phyloP scores from a whole-genome alignment of 257 asterid genomes.

The Rhazya stricta region DNA sequence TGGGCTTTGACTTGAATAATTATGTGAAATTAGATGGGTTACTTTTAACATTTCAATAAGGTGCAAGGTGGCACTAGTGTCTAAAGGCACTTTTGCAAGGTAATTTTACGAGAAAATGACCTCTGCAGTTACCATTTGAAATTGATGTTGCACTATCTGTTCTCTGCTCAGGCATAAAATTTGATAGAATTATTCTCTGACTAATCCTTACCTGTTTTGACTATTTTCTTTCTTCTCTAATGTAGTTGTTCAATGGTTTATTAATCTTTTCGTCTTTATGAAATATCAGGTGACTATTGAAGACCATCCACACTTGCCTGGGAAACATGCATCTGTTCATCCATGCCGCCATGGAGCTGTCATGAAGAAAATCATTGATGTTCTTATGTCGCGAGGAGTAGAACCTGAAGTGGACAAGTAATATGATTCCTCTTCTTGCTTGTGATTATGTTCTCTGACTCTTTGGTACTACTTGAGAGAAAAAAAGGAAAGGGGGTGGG shows the following conservation, averaged over 20 bases:
- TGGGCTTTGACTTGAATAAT: background rate
- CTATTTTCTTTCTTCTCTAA: background rate
- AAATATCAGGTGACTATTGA: slow-evolving; percentile 85
- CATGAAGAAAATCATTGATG: slow-evolving; percentile 96
- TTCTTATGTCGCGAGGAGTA: slow-evolving; percentile 86
- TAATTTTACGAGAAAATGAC: background rate
- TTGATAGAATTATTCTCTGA: background rate
- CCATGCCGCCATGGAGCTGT: slow-evolving; percentile 99
- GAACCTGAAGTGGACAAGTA: slow-evolving; percentile 99
- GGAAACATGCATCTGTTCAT: slow-evolving; percentile 96
- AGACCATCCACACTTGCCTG: slow-evolving; percentile 97
- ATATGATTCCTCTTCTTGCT: slow-evolving; percentile 11
- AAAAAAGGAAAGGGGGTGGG: background rate
- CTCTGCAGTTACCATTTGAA: background rate
- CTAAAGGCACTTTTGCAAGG: background rate
- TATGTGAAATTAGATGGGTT: background rate
- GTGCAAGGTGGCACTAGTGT: background rate
- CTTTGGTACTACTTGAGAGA: background rate
- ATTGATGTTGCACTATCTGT: background rate
- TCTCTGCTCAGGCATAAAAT: background rate
- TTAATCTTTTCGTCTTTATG: slow-evolving; percentile 4
- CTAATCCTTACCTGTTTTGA: background rate
- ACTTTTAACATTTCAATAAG: background rate
- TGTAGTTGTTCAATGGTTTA: slow-evolving; percentile 2
- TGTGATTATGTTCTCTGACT: background rate